These are phyloP conservation scores for Acarospora socialis DNA, from an alignment of 2,329 filamentous ascomycete species.

Conservation along the genomic window DNA sequence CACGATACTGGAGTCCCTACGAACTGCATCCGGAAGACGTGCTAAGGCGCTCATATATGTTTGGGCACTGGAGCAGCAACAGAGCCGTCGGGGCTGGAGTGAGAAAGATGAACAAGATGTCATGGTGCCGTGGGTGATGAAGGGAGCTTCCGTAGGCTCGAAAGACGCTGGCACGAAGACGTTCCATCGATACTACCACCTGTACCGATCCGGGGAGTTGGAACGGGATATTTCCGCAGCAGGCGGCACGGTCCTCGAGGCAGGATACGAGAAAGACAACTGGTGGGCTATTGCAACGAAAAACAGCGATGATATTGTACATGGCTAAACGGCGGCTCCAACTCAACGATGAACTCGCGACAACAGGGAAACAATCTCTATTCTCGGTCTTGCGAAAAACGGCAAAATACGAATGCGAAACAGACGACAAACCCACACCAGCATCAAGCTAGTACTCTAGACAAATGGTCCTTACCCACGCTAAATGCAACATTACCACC, in stretches of 20 bases:
- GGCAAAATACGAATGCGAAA: too few species aligned
- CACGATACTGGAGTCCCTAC: conserved; percentile 55
- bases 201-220: conserved; percentile 76
- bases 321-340: not conserved
- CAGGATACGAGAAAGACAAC: conserved; percentile 93
- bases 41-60: conserved; percentile 74
- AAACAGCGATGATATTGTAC: not conserved
- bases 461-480: too few species aligned
- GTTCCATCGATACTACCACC: conserved; percentile 85
- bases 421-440: too few species aligned
- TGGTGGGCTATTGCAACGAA: conserved; percentile 72
- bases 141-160: conserved; percentile 18
- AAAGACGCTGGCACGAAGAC: conserved; percentile 31
- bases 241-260: conserved; percentile 60
- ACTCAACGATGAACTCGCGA: not conserved
- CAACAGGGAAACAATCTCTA: too few species aligned
- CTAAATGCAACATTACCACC: too few species aligned
- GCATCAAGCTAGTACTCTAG: too few species aligned
- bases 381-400: too few species aligned
- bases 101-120: conserved; percentile 74
- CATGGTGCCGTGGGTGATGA: conserved; percentile 88
- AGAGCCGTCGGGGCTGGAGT: conserved; percentile 78
- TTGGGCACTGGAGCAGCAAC: conserved; percentile 87
- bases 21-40: conserved; percentile 18
- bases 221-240: conserved; percentile 62